phyloP scores from a whole-genome alignment of 2,329 filamentous ascomycete genomes.

The Fusarium lyarnte region DNA sequence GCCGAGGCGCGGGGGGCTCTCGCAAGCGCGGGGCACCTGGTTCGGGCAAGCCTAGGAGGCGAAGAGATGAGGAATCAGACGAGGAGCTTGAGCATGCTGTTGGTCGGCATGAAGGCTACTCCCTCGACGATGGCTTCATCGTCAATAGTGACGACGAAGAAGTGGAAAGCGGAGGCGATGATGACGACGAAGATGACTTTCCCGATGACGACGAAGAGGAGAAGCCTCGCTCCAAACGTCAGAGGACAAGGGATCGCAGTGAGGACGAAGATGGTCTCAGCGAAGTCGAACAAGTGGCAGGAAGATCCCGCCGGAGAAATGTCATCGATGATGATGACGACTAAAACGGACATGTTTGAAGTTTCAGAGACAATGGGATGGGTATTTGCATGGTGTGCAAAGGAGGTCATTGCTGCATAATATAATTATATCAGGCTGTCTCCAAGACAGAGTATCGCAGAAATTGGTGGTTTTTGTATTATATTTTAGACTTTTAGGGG shows the following conservation, averaged over 20 bases:
- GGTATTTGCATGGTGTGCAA: conserved; percentile 1
- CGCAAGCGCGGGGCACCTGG: conserved; percentile 65
- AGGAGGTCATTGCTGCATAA: conserved; percentile 25
- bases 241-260: conserved; percentile 58
- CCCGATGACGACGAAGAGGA: conserved; percentile 65
- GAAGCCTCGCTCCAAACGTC: conserved; percentile 58
- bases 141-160: conserved; percentile 79
- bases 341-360: conserved; percentile 40
- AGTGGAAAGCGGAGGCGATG: conserved; percentile 68
- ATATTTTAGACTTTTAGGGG: not conserved
- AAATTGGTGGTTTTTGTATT: not conserved
- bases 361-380: not conserved
- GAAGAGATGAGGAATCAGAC: conserved; percentile 78
- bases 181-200: conserved; percentile 69
- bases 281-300: conserved; percentile 59
- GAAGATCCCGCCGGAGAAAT: conserved; percentile 62
- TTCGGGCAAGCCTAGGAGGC: conserved; percentile 61
- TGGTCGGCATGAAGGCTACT: conserved; percentile 77
- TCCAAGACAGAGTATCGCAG: not conserved
- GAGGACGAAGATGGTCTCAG: conserved; percentile 64
- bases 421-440: conserved; percentile 6
- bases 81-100: conserved; percentile 72
- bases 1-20: conserved; percentile 57
- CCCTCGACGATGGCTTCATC: conserved; percentile 82
- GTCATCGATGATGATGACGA: conserved; percentile 71